Evolutionary conservation across 2,329 filamentous ascomycete genomes (phyloP), one percentile per base, ranked within the genome.

Genomic region (Colletotrichum tropicale): DNA sequence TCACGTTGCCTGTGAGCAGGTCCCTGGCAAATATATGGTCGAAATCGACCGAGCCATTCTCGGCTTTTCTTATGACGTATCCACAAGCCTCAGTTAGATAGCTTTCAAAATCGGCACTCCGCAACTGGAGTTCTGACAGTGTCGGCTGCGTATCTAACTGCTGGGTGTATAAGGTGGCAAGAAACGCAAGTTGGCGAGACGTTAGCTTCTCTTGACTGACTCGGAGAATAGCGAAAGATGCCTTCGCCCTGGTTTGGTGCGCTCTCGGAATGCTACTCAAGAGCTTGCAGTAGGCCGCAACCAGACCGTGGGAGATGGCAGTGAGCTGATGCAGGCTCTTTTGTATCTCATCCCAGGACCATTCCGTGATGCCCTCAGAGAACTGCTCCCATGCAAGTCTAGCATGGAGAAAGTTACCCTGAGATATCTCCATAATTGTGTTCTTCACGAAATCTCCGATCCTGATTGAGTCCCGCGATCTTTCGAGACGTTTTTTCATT

Each of bases 81-180:
- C 38, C 38, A 43, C 38, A 43, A 0, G 38, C 3, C 38, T 43
- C 38, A 2, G 38, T 0, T 43, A 43, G 0, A n/a, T 43, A n/a
- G 0, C 6, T n/a, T 0, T 43, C 38, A 2, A 43, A 43, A 0
- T 43, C 38, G 1, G 0, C 9, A 43, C 18, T 43, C 38, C 12
- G 18, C 0, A 9, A 3, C 38, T 12, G 38, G 1, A 43, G 18
- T 43, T 43, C 38, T 1, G 38, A 43, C 8, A 43, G 1, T 43
- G 18, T 2, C 9, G 1, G 5, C 0, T 0, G 18, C 18, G 1
- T 43, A 2, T 43, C 18, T 4, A n/a, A 0, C 3, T 3, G 1
- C 1, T 43, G 38, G 9, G 38, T 12, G 38, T 43, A 0, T 10
- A 43, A 2, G 1, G 18, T 43, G 38, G 38, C 38, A 43, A 43